Base-by-base conservation (phyloP, 768 basidiomycete genomes). In the Krasilnikovozyma curviuscula region DNA sequence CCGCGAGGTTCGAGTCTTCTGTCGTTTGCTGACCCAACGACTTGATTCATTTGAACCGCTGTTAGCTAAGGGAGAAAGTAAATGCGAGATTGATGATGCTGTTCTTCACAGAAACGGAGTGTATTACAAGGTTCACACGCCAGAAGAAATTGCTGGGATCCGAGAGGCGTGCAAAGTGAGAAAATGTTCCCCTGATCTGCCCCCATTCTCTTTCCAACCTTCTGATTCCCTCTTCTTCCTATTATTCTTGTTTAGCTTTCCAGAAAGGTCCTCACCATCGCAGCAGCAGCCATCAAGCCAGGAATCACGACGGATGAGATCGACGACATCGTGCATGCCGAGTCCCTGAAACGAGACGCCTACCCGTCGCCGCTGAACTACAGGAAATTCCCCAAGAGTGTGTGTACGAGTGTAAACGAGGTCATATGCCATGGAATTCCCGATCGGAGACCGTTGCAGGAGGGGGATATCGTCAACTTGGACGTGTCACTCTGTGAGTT, bases 391-490 rank as follows among this genome's bases (percentile, higher is more conserved):
- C 91, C 93, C 12, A 95, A 95, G 70, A 95, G 88, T 28, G 75
- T 91, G 31, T 98, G 93, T 81, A 88, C 81, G 78, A 85, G 68
- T 34, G 67, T 97, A 21, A 98, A 98, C 63, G 91, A 97, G 65
- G 81, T 75, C 43, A 89, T 98, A 57, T 97, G 93, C 64, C 93
- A 98, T 56, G 64, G 63, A 50, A 53, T 61, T 59, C 7, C 8
- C 32, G 14, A n/a, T 32, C 30, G 13, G 9, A 12, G 5, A 9
- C 21, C 19, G 33, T 35, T 13, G 25, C 25, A 72, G 57, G 84
- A 95, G 55, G 93, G 93, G 16, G 93, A 98, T 66, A 97, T 97
- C 55, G 69, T 97, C 62, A 98, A 98, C 66, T 76, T 98, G 45
- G 88, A 66, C 45, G 61, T 66, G 2, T 49, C 61, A 19, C 47